Conservation (phyloP, 345 rosid species). For the Nephelium lappaceum region DNA sequence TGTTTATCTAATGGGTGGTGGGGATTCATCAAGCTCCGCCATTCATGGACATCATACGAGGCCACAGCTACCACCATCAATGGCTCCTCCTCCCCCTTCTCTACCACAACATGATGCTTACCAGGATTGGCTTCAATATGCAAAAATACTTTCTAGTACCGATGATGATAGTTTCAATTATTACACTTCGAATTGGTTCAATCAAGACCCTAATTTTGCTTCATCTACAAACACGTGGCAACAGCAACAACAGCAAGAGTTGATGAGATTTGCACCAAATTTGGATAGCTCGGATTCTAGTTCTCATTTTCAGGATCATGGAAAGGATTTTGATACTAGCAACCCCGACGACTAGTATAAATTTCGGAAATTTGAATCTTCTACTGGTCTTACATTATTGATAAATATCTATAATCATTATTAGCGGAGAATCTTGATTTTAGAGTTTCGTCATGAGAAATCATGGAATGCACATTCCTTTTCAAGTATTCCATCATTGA, state of each 20-base stretch:
- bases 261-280: slow-evolving; percentile 31
- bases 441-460: neutral
- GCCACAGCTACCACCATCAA: neutral
- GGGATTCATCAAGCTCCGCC: slow-evolving; percentile 6
- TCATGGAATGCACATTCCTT: no score
- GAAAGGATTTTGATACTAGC: slow-evolving; percentile 33
- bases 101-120: slow-evolving; percentile 38
- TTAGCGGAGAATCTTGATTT: no score
- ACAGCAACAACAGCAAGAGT: slow-evolving; percentile 26
- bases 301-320: slow-evolving; percentile 32
- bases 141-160: slow-evolving; percentile 75
- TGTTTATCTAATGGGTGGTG: slow-evolving; percentile 20
- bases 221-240: slow-evolving; percentile 24
- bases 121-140: slow-evolving; percentile 75
- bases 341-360: slow-evolving; percentile 23
- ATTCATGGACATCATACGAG: slow-evolving; percentile 21
- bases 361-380: neutral
- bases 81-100: slow-evolving; percentile 23
- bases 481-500: no score
- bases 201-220: slow-evolving; percentile 37
- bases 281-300: slow-evolving; percentile 27
- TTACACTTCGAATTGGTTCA: slow-evolving; percentile 59
- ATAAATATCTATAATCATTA: neutral
- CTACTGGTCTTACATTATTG: neutral
- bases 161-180: slow-evolving; percentile 61